Evolutionary conservation across 495 filamentous ascomycete genomes (phyloP).

Genomic region (Neurospora sp.): DNA sequence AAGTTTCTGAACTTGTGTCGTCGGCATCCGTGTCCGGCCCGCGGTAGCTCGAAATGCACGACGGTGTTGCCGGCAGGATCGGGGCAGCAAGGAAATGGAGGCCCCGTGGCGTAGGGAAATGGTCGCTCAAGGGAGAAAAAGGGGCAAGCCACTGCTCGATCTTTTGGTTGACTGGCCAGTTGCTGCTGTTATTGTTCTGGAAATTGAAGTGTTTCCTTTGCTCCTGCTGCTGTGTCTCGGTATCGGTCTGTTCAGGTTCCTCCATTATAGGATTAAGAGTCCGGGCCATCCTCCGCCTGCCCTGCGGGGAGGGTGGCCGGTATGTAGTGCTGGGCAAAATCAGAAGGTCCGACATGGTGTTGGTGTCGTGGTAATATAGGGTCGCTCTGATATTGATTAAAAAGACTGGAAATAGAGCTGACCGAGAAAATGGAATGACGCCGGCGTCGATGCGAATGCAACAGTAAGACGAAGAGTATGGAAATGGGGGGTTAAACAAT

Average conservation of each 20-base stretch:
- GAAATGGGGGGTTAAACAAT: conserved; percentile 24
- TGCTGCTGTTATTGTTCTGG: background rate
- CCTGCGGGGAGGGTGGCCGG: conserved; percentile 60
- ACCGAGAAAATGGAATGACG: conserved; percentile 24
- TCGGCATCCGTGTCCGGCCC: conserved; percentile 26
- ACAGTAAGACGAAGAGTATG: conserved; percentile 17
- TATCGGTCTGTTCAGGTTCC: conserved; percentile 38
- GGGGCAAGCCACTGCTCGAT: conserved; percentile 38
- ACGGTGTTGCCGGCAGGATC: conserved; percentile 37
- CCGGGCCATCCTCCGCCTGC: conserved; percentile 45
- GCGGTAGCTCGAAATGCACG: conserved; percentile 21
- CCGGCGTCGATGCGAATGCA: conserved; percentile 28
- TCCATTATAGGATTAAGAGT: conserved; percentile 83
- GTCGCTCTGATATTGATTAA: background rate
- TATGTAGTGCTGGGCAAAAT: conserved; percentile 50
- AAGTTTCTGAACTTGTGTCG: conserved; percentile 38
- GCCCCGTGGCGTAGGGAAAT: conserved; percentile 52
- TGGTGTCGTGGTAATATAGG: conserved; percentile 14
- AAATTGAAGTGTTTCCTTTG: conserved; percentile 4
- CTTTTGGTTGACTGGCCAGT: conserved; percentile 32
- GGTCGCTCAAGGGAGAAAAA: conserved; percentile 44
- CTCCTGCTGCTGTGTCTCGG: conserved; percentile 14
- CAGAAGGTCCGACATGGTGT: conserved; percentile 47
- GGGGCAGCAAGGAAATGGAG: conserved; percentile 48
- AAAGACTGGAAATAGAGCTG: conserved; percentile 9